Evolutionary conservation across 495 filamentous ascomycete genomes (phyloP).

Genomic region (Penicillium malachiteum): DNA sequence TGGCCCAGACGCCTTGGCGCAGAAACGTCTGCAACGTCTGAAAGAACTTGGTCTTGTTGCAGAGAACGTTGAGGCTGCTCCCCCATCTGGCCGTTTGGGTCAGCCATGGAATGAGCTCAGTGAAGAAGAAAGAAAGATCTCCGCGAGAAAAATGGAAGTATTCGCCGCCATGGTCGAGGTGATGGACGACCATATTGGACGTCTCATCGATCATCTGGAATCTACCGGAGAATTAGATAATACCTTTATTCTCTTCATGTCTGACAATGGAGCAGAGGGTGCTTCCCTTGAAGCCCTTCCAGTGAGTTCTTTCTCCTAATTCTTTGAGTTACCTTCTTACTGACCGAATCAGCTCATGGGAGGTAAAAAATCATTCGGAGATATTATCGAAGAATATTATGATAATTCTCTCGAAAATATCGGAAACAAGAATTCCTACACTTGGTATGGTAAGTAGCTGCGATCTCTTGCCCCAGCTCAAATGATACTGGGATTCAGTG

Average conservation of each 20-base stretch:
- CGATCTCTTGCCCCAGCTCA: neutral
- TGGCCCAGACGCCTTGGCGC: slow-evolving; percentile 34
- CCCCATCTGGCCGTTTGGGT: slow-evolving; percentile 4
- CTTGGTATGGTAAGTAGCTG: slow-evolving; percentile 50
- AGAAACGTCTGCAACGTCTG: slow-evolving; percentile 29
- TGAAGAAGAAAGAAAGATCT: slow-evolving; percentile 27
- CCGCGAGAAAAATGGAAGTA: slow-evolving; percentile 48
- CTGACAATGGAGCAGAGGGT: slow-evolving; percentile 63
- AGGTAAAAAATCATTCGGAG: neutral
- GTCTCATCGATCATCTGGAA: slow-evolving; percentile 45
- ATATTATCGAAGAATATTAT: slow-evolving; percentile 48
- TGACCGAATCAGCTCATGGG: neutral
- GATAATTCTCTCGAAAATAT: slow-evolving; percentile 58
- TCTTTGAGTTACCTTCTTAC: neutral
- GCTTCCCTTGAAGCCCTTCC: slow-evolving; percentile 27
- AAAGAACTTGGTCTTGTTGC: slow-evolving; percentile 35
- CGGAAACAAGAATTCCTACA: slow-evolving; percentile 53
- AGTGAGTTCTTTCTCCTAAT: neutral
- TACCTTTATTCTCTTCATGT: slow-evolving; percentile 62
- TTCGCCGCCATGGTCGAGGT: slow-evolving; percentile 55
- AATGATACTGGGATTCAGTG: no score
- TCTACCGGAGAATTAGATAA: slow-evolving; percentile 52
- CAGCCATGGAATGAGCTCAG: slow-evolving; percentile 8
- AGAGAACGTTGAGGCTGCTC: slow-evolving; percentile 33
- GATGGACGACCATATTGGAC: slow-evolving; percentile 52